These are phyloP conservation scores for Xylaria intraflava DNA, from an alignment of 495 filamentous ascomycete genomes.

Conservation along the genomic window DNA sequence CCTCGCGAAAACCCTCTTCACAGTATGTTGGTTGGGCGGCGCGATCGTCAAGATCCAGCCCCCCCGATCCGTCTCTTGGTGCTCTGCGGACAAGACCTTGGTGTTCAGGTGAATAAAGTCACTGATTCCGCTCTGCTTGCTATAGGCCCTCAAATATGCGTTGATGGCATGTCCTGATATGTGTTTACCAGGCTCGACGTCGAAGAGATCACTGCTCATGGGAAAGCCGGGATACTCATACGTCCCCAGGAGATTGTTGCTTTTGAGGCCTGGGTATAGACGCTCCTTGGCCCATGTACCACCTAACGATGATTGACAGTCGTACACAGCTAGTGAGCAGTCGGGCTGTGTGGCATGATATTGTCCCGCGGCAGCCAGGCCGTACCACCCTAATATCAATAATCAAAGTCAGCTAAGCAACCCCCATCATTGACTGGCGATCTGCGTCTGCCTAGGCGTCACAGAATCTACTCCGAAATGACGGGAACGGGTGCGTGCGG, in stretches of 20 bases:
- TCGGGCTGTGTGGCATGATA: slow-evolving; percentile 36
- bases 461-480: not conserved
- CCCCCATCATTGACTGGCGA: not conserved
- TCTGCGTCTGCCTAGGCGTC: not conserved
- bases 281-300: slow-evolving; percentile 62
- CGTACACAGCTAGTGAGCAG: slow-evolving; percentile 32
- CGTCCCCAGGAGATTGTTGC: slow-evolving; percentile 52
- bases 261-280: slow-evolving; percentile 60
- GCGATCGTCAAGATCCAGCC: slow-evolving; percentile 32
- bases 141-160: slow-evolving; percentile 54
- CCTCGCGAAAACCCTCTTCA: slow-evolving; percentile 18
- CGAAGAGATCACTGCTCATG: slow-evolving; percentile 54
- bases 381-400: slow-evolving; percentile 30
- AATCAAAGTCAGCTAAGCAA: not conserved
- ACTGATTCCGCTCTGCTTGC: slow-evolving; percentile 49
- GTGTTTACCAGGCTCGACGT: slow-evolving; percentile 55
- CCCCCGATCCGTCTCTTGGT: slow-evolving; percentile 26
- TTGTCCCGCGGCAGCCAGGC: slow-evolving; percentile 37
- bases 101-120: slow-evolving; percentile 46
- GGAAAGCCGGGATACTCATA: slow-evolving; percentile 69
- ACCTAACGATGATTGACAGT: slow-evolving; percentile 45
- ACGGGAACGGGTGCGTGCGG: not conserved
- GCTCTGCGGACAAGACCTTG: slow-evolving; percentile 45
- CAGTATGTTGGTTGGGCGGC: slow-evolving; percentile 2
- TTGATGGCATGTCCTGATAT: slow-evolving; percentile 59